Evolutionary conservation across 2,329 filamentous ascomycete species (phyloP), one percentile per base, ranked within the genome.

Genomic region (Aspergillus puulaauensis): DNA sequence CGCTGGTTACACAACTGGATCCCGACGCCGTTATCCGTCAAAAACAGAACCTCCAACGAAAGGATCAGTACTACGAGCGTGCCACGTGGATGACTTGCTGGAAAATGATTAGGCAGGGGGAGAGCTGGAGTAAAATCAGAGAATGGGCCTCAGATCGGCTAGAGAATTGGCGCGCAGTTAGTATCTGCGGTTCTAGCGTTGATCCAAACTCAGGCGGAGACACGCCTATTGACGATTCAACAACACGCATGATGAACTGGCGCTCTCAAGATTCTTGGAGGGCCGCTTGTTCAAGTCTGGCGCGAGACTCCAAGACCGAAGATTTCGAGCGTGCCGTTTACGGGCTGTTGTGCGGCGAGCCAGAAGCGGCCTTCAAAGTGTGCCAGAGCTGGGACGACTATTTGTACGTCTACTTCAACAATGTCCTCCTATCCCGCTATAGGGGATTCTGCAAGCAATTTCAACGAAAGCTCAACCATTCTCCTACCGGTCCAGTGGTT

Each of bases 21-120:
- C 95, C 95, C 0, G 95, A 99, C 78, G 91, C 92, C 6, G 82
- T 87, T n/a, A 87, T 86, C 39, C 85, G 95, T 60, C 93, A 98
- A 73, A 83, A 82, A 49, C 85, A 90, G 54, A 86, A 83, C 50
- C 79, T 98, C 41, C 89, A 96, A 70, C 84, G 87, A 23, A 86
- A 93, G 66, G 95, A 99, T 70, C 87, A 91, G 63, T 93, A 88
- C 68, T 95, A 93, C 61, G 95, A 99, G 77, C 86, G 89, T 53
- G 90, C 92, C 3, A 90, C 96, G 47, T 98, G 95, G 93, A 83
- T 93, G 60, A 89, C 90, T n/a, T 95, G 91, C 75, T 98, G 92
- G 79, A 91, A 96, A 73, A 90, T 96, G 80, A 80, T 99, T 52
- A 87, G 93, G 49, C 86, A 92, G 46, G 95, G 95, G n/a, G 87